phyloP scores from a whole-genome alignment of 768 basidiomycete genomes.

The Coprinopsis strossmayeri region DNA sequence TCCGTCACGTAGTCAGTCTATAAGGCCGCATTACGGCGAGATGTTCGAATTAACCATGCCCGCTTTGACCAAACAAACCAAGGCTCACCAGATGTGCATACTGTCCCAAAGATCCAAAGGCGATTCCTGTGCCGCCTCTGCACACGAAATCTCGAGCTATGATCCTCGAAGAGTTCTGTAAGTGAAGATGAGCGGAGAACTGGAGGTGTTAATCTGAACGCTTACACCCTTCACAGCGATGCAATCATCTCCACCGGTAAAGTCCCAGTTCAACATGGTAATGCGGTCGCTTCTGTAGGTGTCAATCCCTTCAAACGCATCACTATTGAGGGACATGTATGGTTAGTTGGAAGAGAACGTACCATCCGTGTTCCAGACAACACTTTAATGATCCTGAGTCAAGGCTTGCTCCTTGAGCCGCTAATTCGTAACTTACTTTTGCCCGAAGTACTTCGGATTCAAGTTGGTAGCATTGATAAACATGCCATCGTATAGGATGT shows the following conservation, averaged over 20 bases:
- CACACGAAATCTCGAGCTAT: slow-evolving; percentile 43
- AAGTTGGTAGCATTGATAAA: slow-evolving; percentile 50
- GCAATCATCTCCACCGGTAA: slow-evolving; percentile 60
- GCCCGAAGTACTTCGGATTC: slow-evolving; percentile 40
- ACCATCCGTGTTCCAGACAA: slow-evolving; percentile 60
- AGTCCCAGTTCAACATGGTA: slow-evolving; percentile 48
- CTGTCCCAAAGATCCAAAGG: slow-evolving; percentile 55
- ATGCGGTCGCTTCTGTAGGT: slow-evolving; percentile 47
- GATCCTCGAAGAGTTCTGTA: slow-evolving; percentile 50
- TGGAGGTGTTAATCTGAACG: slow-evolving; percentile 4
- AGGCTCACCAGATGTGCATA: slow-evolving; percentile 41
- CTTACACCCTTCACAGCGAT: slow-evolving; percentile 58
- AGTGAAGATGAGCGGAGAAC: neutral
- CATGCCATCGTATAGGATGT: slow-evolving; percentile 52
- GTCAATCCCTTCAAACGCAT: slow-evolving; percentile 28
- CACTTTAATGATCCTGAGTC: too few relatives aligned
- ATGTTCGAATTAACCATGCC: neutral
- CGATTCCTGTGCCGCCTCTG: slow-evolving; percentile 54
- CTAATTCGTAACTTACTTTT: slow-evolving; percentile 44
- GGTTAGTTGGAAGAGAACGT: slow-evolving; percentile 1
- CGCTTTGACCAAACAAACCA: too few relatives aligned
- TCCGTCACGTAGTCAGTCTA: slow-evolving; percentile 51
- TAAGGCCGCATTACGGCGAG: neutral
- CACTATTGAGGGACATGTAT: neutral
- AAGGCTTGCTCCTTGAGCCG: too few relatives aligned